These are phyloP conservation scores for barley (Hordeum vulgare) DNA, from an alignment of 176 grass and related monocot genomes.

Conservation along the genomic window MorexV3_pseudomolecules_assembly NC_058524.1:242757808-242758307, in stretches of 20 bases:
- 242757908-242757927: conserved; percentile 97
- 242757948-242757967: conserved; percentile 52
- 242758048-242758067: conserved; percentile 4
- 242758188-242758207: conserved; percentile 2
- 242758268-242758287: neutral
- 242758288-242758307: neutral
- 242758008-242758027: neutral
- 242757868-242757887: conserved; percentile 99
- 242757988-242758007: neutral
- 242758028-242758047: conserved; percentile 1
- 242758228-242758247: neutral
- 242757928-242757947: conserved; percentile 95
- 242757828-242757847: neutral
- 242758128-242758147: conserved; percentile 1
- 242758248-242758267: conserved; percentile 3
- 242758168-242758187: neutral
- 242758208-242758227: neutral
- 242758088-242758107: neutral
- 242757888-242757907: conserved; percentile 99
- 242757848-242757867: conserved; percentile 41
- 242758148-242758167: neutral
- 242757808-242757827: neutral
- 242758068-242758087: neutral
- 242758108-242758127: conserved; percentile 3
- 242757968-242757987: conserved; percentile 19